Base-by-base conservation (phyloP, 495 filamentous ascomycete species). In the Stereocaulon alpinum region DNA sequence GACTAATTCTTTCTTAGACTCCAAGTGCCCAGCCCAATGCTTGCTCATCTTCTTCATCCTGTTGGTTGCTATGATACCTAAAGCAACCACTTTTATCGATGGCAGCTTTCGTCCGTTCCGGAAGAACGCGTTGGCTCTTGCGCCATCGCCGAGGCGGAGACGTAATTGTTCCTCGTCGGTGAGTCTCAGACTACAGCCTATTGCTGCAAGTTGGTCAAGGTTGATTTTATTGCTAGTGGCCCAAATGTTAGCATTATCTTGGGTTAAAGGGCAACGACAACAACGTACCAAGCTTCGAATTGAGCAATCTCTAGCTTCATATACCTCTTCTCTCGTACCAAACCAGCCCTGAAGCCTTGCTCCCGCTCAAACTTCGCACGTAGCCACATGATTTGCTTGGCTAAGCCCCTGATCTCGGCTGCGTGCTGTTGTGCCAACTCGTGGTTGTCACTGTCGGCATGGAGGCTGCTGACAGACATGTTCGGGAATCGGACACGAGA, bases 341-440 rank as follows among this genome's bases (percentile, higher is more conserved):
- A 74, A 61, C 87, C 86, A 47, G 76, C 77, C 49, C 93, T 77
- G 72, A 97, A 85, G 55, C 79, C 82, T 65, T 87, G 82, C 73
- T 96, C 92, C 24, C 93, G 80, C 68, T 81, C 77, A 69, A 85
- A 84, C 53, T 84, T 80, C 5, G 88, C 89, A 60, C 85, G 79
- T 59, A 97, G 81, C 84, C 87, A 98, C 62, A 90, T 77, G 64
- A 96, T 92, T 70, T 96, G 90, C 72, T 91, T 86, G 61, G 80
- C 82, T 68, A 98, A 76, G 12, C 91, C 91, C 50, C 82, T 80
- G 34, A 96, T 77, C 72, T 97, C 94, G 64, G 85, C 86, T 60
- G 80, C 79, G 63, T 96, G 91, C 52, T 79, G 74, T 56, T 77
- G 76, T 66, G 61, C 63, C 41, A 63, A 57, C 55, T 81, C 80